Percentiles rank a stretch among this genome's conserved stretches.
These are phyloP conservation scores for Penicillium coprophilum DNA, from an alignment of 495 filamentous ascomycete genomes.

Conservation along the genomic window DNA sequence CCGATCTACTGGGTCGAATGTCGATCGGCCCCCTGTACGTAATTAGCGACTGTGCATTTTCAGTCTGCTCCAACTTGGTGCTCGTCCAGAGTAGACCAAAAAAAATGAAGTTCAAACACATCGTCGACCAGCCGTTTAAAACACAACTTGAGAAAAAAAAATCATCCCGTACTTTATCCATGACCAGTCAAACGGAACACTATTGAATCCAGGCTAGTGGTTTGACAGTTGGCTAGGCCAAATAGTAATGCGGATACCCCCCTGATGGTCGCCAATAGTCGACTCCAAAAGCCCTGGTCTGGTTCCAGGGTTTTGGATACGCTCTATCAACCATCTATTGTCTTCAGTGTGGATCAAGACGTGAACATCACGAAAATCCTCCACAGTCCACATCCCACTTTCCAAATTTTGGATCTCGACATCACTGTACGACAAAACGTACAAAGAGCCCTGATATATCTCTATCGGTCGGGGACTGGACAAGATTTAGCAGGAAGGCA, in stretches of 20 bases:
- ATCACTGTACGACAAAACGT: neutral
- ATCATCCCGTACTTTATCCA: neutral
- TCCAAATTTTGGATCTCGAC: neutral
- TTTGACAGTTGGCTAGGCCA: slow-evolving; percentile 23
- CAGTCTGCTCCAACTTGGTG: neutral
- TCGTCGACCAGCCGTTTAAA: neutral
- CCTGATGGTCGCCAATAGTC: slow-evolving; percentile 29
- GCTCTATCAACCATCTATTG: slow-evolving; percentile 7
- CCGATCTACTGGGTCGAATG: slow-evolving; percentile 5
- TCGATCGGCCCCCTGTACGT: slow-evolving; percentile 9
- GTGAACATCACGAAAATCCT: slow-evolving; percentile 3
- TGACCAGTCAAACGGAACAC: neutral
- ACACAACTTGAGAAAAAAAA: neutral
- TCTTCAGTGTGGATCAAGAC: slow-evolving; percentile 1
- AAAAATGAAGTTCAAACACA: neutral
- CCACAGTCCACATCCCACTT: slow-evolving; percentile 4
- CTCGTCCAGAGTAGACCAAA: neutral
- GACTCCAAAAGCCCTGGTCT: slow-evolving; percentile 17
- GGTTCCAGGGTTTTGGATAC: slow-evolving; percentile 17
- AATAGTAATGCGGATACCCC: slow-evolving; percentile 19
- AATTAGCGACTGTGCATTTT: slow-evolving; percentile 2
- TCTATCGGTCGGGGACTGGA: too few relatives aligned
- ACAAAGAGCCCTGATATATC: too few relatives aligned
- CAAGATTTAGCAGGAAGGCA: too few relatives aligned
- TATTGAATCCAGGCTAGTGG: slow-evolving; percentile 28